Percentiles rank a stretch among this genome's conserved stretches.
These are phyloP conservation scores for Knufia fluminis DNA, from an alignment of 2,329 filamentous ascomycete genomes.

Conservation along the genomic window DNA sequence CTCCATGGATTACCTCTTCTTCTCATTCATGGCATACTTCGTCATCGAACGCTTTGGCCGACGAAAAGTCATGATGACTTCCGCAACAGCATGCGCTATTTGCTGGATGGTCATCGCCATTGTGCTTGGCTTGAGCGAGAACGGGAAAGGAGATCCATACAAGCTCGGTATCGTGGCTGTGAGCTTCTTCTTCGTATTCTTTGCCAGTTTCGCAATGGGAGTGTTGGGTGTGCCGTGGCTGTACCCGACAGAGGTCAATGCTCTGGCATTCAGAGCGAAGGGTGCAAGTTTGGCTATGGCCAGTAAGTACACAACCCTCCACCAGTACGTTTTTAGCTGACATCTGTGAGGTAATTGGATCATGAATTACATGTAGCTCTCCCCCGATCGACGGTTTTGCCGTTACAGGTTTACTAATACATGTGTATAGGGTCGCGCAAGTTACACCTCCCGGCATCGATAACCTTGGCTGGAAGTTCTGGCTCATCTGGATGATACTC, in stretches of 20 bases:
- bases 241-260: conserved; percentile 29
- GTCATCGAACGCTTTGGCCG: conserved; percentile 45
- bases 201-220: conserved; percentile 32
- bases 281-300: conserved; percentile 26
- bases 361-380: conserved; percentile 27
- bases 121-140: conserved; percentile 32
- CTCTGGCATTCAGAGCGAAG: conserved; percentile 29
- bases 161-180: conserved; percentile 41
- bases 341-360: conserved; percentile 11
- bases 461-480: conserved; percentile 28
- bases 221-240: conserved; percentile 33
- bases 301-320: conserved; percentile 21
- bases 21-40: conserved; percentile 44
- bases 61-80: conserved; percentile 57
- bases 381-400: too few species aligned
- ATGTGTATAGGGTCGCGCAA: conserved; percentile 23
- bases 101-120: conserved; percentile 44
- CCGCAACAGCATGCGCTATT: conserved; percentile 39
- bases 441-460: conserved; percentile 27
- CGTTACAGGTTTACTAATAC: too few species aligned
- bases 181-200: conserved; percentile 37
- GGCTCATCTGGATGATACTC: conserved; percentile 26
- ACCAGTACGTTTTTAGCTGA: background rate
- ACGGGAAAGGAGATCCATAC: conserved; percentile 33
- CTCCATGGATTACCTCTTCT: conserved; percentile 46